Percentiles rank a stretch among this genome's conserved stretches.
Evolutionary conservation across 2,329 filamentous ascomycete genomes (phyloP).

Genomic region (Knufia fluminis): DNA sequence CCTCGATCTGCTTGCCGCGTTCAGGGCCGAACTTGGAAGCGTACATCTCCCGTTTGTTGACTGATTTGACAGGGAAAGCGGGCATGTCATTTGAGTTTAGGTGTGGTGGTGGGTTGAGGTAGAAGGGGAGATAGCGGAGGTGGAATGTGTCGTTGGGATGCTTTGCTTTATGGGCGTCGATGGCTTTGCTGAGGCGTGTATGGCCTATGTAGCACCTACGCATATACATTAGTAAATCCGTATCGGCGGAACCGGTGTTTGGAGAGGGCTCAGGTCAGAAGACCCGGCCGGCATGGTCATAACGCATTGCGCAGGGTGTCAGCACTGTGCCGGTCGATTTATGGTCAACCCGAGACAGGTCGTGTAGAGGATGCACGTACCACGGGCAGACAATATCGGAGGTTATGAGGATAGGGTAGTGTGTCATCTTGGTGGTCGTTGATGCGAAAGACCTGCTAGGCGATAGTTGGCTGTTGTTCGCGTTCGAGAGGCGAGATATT

Average conservation of each 20-base stretch:
- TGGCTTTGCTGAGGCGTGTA: conserved; percentile 63
- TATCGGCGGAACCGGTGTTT: no score
- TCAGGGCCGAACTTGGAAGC: conserved; percentile 55
- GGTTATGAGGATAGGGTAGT: conserved; percentile 64
- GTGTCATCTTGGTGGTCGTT: conserved; percentile 1
- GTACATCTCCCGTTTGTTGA: conserved; percentile 50
- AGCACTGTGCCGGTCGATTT: no score
- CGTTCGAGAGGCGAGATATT: background rate
- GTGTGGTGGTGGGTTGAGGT: conserved; percentile 61
- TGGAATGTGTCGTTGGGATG: conserved; percentile 64
- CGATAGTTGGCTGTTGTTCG: no score
- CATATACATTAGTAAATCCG: no score
- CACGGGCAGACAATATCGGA: conserved; percentile 72
- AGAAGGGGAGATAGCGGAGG: conserved; percentile 69
- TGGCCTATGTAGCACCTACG: conserved; percentile 77
- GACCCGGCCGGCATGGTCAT: no score
- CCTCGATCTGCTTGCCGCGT: conserved; percentile 48
- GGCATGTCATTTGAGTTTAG: conserved; percentile 40
- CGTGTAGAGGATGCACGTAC: no score
- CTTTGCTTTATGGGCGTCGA: conserved; percentile 53
- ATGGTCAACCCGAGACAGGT: no score
- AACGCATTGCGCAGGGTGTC: no score
- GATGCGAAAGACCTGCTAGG: background rate
- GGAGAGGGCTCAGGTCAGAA: no score
- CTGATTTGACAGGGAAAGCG: conserved; percentile 42